These are phyloP conservation scores for Leucoagaricus sp. DNA, from an alignment of 1,284 basidiomycete genomes.

Conservation along the genomic window DNA sequence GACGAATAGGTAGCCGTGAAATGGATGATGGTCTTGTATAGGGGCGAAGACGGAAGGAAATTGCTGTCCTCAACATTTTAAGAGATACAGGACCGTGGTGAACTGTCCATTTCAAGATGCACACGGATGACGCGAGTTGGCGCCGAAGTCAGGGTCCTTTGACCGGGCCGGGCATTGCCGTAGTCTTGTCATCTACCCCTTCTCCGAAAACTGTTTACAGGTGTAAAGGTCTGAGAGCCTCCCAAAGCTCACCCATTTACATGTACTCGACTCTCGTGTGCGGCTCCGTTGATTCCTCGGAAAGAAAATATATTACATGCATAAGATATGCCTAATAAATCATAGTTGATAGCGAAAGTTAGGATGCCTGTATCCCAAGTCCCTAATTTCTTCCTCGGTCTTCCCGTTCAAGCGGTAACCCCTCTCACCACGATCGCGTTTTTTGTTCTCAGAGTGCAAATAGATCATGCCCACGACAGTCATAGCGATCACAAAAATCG, in stretches of 20 bases:
- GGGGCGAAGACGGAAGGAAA: neutral
- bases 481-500: constrained; percentile 31
- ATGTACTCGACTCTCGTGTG: no score
- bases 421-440: constrained; percentile 40
- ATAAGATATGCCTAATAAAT: no score
- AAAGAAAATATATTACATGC: no score
- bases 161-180: no score
- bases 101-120: neutral
- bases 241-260: no score
- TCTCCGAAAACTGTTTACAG: neutral
- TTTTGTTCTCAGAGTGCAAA: constrained; percentile 40
- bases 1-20: neutral
- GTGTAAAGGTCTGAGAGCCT: no score
- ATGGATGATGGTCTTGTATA: neutral
- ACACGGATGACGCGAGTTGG: neutral
- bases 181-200: no score
- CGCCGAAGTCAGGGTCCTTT: neutral
- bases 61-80: constrained; percentile 6
- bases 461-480: constrained; percentile 34
- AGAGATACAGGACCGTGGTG: neutral
- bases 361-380: constrained; percentile 46
- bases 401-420: constrained; percentile 40
- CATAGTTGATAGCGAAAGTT: constrained; percentile 42
- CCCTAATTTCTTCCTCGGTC: constrained; percentile 35
- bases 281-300: no score